A percentile compares a stretch with the other conserved stretches of the same genome.
Conservation (phyloP, 176 grass and related monocot genomes). For the Triticum urartu region DNA sequence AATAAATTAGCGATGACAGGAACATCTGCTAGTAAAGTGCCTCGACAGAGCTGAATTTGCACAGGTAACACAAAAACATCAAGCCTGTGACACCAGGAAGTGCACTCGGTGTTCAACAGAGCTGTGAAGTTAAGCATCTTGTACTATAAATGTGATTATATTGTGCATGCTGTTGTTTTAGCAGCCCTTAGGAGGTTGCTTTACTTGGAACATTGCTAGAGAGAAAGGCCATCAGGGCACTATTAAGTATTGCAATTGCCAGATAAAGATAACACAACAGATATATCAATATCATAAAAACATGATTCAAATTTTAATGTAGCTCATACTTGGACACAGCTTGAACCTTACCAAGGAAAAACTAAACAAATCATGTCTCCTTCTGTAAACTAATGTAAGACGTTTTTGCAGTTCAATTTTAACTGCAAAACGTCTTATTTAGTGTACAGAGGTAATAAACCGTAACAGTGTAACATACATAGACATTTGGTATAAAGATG, state of each 20-base stretch:
- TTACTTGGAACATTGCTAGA: background rate
- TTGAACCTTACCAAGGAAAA: constrained; percentile 3
- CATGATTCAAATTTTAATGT: background rate
- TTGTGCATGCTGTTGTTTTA: constrained; percentile 2
- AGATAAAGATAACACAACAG: background rate
- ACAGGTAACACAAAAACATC: background rate
- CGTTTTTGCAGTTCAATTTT: too few relatives aligned
- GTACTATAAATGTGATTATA: background rate
- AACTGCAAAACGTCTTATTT: too few relatives aligned
- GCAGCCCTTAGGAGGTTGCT: background rate
- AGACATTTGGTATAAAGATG: background rate
- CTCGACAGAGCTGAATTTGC: background rate
- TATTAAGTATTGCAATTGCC: background rate
- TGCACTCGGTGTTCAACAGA: background rate
- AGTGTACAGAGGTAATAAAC: background rate
- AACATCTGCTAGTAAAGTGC: background rate
- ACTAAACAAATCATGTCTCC: background rate
- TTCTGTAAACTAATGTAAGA: too few relatives aligned
- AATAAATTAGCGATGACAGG: background rate
- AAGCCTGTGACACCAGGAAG: background rate
- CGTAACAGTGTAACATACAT: background rate
- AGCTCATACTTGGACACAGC: background rate
- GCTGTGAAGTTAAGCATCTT: background rate
- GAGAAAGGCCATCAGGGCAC: background rate
- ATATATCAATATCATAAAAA: background rate